A percentile compares a stretch with the other conserved stretches of the same genome.
Evolutionary conservation across 306 rosid genomes (phyloP).

Genomic region (Coriaria nepalensis): DNA sequence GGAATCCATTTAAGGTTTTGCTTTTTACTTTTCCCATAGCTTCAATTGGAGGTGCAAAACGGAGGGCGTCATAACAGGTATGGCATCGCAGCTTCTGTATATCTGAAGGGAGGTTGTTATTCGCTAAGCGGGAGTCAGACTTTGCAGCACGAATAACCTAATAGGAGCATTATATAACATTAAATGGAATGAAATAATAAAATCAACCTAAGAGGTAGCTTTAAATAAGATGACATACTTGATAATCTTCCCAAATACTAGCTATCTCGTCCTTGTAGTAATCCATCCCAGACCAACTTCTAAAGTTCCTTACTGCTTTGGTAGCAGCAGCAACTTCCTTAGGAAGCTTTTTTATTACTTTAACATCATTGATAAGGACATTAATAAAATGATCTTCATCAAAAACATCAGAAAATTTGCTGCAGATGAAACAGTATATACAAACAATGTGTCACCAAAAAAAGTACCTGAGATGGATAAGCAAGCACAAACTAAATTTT

Average conservation of each 20-base stretch:
- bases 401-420: slow-evolving; percentile 80
- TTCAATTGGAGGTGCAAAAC: slow-evolving; percentile 75
- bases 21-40: slow-evolving; percentile 66
- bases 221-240: slow-evolving; percentile 26
- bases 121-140: slow-evolving; percentile 88
- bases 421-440: slow-evolving; percentile 28
- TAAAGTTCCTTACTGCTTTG: slow-evolving; percentile 54
- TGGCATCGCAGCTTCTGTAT: slow-evolving; percentile 93
- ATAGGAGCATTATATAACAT: not conserved
- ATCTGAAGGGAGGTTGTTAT: slow-evolving; percentile 72
- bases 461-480: not conserved
- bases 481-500: slow-evolving; percentile 1
- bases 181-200: not conserved
- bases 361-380: slow-evolving; percentile 67
- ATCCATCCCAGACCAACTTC: slow-evolving; percentile 87
- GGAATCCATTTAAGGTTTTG: not conserved
- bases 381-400: slow-evolving; percentile 68
- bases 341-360: slow-evolving; percentile 64
- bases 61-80: slow-evolving; percentile 80
- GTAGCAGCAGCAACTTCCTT: slow-evolving; percentile 32
- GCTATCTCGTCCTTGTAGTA: slow-evolving; percentile 79
- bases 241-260: slow-evolving; percentile 49
- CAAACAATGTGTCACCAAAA: not conserved
- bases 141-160: slow-evolving; percentile 92
- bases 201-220: slow-evolving; percentile 11